Conservation (phyloP, 2,329 filamentous ascomycete genomes). For the Cercospora zeae-maydis region DNA sequence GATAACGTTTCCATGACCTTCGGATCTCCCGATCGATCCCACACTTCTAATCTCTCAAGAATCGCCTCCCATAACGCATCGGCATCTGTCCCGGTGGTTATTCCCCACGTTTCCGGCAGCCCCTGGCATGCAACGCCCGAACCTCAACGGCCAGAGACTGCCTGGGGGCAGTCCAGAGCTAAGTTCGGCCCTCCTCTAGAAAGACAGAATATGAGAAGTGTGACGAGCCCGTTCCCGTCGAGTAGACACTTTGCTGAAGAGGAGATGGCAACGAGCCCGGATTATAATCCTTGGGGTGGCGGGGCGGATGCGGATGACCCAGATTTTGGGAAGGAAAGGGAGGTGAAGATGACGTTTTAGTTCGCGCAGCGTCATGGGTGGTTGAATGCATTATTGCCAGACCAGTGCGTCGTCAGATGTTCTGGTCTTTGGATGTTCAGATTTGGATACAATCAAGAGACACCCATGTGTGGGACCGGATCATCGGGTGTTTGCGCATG, state of each 20-base stretch:
- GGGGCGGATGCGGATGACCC: constrained; percentile 43
- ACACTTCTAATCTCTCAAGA: constrained; percentile 17
- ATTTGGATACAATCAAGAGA: not conserved
- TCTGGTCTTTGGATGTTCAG: not conserved
- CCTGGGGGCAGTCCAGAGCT: constrained; percentile 8
- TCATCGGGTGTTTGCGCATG: not conserved
- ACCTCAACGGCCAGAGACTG: constrained; percentile 1
- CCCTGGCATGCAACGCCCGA: constrained; percentile 12
- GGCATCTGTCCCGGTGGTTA: not conserved
- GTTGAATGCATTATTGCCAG: not conserved
- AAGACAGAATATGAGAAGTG: constrained; percentile 22
- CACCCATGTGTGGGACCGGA: not conserved
- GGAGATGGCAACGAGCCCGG: constrained; percentile 13
- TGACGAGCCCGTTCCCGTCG: constrained; percentile 30
- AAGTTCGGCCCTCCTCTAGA: constrained; percentile 1
- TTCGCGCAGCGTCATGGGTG: not conserved
- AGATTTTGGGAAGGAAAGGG: constrained; percentile 46
- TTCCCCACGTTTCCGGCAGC: not conserved
- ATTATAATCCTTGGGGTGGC: constrained; percentile 48
- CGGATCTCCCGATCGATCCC: constrained; percentile 32
- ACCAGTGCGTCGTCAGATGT: too few relatives aligned
- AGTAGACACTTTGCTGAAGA: not conserved
- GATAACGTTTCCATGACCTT: constrained; percentile 46
- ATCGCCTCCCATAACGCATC: constrained; percentile 11
- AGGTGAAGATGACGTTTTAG: constrained; percentile 49